Conservation (phyloP, 306 rosid genomes). For the Vigna reflexopilosa region DNA sequence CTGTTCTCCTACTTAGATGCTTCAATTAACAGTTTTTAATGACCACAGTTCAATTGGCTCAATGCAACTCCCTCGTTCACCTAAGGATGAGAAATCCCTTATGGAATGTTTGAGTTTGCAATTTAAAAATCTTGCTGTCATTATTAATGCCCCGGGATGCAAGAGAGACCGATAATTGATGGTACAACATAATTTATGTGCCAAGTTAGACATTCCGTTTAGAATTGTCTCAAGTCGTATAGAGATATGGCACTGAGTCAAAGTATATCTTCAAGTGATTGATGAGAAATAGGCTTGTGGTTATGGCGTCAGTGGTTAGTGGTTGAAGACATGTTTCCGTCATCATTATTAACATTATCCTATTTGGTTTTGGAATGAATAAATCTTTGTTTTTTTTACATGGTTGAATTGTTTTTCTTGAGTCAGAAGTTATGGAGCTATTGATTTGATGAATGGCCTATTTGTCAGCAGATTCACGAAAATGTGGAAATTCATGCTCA, state of each 20-base stretch:
- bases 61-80: conserved; percentile 12
- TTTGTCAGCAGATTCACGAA: conserved; percentile 74
- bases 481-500: conserved; percentile 96
- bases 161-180: conserved; percentile 11
- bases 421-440: conserved; percentile 14
- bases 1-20: conserved; percentile 33
- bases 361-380: conserved; percentile 13
- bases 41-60: conserved; percentile 29
- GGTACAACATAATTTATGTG: conserved; percentile 8
- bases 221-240: conserved; percentile 23
- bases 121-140: conserved; percentile 24
- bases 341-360: conserved; percentile 16
- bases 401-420: conserved; percentile 28
- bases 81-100: conserved; percentile 36
- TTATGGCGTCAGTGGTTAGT: conserved; percentile 37
- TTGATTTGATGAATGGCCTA: conserved; percentile 40
- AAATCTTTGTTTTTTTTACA: conserved; percentile 18
- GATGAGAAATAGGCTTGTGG: conserved; percentile 36
- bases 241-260: conserved; percentile 5
- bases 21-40: conserved; percentile 14
- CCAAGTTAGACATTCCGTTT: conserved; percentile 12
- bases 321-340: conserved; percentile 22
- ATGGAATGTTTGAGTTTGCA: conserved; percentile 37
- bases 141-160: conserved; percentile 14
- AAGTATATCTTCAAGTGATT: conserved; percentile 13